Evolutionary conservation across 352 stramenopile species (phyloP), one percentile per base, ranked within the genome.

Genomic region (Phytophthora capsici): DNA sequence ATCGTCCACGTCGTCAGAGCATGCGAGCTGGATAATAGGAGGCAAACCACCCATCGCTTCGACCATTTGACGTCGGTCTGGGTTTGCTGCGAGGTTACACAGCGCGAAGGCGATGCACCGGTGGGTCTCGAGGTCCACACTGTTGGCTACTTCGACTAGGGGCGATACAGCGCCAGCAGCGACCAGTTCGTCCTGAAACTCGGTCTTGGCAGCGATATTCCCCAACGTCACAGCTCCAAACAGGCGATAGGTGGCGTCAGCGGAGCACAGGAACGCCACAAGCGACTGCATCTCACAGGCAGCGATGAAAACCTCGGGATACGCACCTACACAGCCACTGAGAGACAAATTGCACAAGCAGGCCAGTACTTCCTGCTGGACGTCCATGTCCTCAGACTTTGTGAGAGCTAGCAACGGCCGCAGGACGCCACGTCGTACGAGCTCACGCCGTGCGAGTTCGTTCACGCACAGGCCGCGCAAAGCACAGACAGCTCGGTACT

Each of bases 301-400:
- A 23, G 95, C 60, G 23, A 99, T 78, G 51, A 99, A 94, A 4
- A 87, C 77, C 3, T 94, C 84, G 0, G 95, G 88, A 32, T 96
- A 86, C 14, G 93, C 86, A 38, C 94, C 94, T 32, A 99, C 94
- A 63, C 82, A 98, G n/a, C 97, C 96, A 61, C 88, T 96, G 8
- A 99, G 78, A 7, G 93, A 98, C 28, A 99, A 77, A 53, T 99
- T 99, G 66, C 96, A 99, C n/a, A 99, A 62, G 36, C 91, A 98
- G 32, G 93, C 90, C 7, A 99, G 81, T n/a, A 98, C 93, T 78
- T 99, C 96, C 56, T 97, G 86, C 66, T 99, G 96, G 1, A 99
- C 78, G 48, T 98, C 93, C 67, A 97, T 95, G 69, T 99, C 91
- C 41, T 97, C 84, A 2, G 90, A 96, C 57, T 95, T 88, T 6